These are phyloP conservation scores for Ilex paraguariensis DNA, from an alignment of 305 asterid species.

Conservation along the genomic window DNA sequence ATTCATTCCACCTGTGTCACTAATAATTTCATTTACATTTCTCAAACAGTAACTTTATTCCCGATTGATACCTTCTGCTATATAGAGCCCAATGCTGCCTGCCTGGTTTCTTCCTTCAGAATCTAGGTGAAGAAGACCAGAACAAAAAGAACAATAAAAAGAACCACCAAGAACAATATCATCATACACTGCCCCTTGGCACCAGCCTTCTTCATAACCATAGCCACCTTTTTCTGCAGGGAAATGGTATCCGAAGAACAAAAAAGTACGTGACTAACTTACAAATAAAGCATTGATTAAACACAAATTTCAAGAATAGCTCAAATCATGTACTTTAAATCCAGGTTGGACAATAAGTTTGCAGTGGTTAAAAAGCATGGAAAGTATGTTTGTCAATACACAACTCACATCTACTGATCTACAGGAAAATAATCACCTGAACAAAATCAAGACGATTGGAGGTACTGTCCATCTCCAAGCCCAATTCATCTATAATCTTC, in stretches of 20 bases:
- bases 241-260: background rate
- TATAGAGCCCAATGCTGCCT: background rate
- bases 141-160: slow-evolving; percentile 47
- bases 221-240: slow-evolving; percentile 79
- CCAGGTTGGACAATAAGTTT: background rate
- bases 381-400: background rate
- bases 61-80: background rate
- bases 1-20: background rate
- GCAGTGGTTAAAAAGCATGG: background rate
- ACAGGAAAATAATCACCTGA: slow-evolving; percentile 49
- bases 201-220: slow-evolving; percentile 94
- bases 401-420: slow-evolving; percentile 1
- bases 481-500: slow-evolving; percentile 74
- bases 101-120: background rate
- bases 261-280: background rate
- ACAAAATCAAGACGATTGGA: slow-evolving; percentile 96
- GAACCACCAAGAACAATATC: slow-evolving; percentile 41
- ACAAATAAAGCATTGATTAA: background rate
- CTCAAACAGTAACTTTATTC: background rate
- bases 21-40: background rate
- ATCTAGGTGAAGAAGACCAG: slow-evolving; percentile 46
- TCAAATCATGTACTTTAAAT: background rate
- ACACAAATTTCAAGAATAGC: background rate
- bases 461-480: slow-evolving; percentile 87
- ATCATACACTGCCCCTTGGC: slow-evolving; percentile 74